A percentile compares a stretch with the other conserved stretches of the same genome.
phyloP scores from a whole-genome alignment of 768 basidiomycete species.

The Suillus clintonianus region DNA sequence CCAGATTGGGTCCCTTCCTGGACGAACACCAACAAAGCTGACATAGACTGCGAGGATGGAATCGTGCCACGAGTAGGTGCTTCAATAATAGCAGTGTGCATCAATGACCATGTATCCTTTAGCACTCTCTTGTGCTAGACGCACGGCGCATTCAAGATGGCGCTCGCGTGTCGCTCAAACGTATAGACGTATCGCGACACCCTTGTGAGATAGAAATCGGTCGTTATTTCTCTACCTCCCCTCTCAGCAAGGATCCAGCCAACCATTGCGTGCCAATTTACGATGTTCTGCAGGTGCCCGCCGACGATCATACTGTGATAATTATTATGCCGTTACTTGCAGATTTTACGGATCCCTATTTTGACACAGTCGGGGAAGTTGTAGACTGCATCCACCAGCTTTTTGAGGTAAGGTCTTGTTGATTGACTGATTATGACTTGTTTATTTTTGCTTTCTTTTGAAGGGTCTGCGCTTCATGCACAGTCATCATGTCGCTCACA shows the following conservation, averaged over 20 bases:
- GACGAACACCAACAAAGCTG: slow-evolving; percentile 6
- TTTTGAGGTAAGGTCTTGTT: slow-evolving; percentile 19
- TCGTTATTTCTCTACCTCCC: slow-evolving; percentile 10
- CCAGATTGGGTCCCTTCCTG: slow-evolving; percentile 24
- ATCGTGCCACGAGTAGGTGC: neutral
- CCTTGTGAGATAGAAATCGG: slow-evolving; percentile 20
- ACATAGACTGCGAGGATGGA: slow-evolving; percentile 6
- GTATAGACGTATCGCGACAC: slow-evolving; percentile 5
- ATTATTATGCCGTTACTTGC: slow-evolving; percentile 28
- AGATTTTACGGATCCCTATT: slow-evolving; percentile 12
- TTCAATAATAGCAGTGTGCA: too few species aligned
- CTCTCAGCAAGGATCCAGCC: neutral
- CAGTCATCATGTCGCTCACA: slow-evolving; percentile 36
- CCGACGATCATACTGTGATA: slow-evolving; percentile 8
- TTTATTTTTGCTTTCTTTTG: too few species aligned
- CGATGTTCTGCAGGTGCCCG: slow-evolving; percentile 12
- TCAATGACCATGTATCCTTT: neutral
- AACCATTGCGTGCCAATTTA: slow-evolving; percentile 27
- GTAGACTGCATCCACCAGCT: slow-evolving; percentile 22
- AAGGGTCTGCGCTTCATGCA: slow-evolving; percentile 44
- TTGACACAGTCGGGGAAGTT: slow-evolving; percentile 24
- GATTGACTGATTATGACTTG: neutral
- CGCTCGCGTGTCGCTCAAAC: slow-evolving; percentile 29
- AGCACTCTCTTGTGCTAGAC: slow-evolving; percentile 16
- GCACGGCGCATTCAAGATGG: slow-evolving; percentile 26